phyloP scores from a whole-genome alignment of 495 filamentous ascomycete genomes.

The Penicillium paradoxum region DNA sequence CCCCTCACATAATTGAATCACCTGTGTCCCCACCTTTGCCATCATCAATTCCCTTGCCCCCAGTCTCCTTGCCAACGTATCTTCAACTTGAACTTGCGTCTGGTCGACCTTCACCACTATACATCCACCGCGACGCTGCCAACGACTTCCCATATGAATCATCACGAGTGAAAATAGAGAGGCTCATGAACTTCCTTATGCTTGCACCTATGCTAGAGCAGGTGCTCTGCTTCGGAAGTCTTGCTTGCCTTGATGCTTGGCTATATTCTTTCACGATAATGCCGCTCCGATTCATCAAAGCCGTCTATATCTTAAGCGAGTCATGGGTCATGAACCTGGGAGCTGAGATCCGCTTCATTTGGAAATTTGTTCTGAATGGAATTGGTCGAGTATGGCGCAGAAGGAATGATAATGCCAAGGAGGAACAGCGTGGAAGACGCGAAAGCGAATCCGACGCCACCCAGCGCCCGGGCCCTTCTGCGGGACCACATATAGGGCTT shows the following conservation, averaged over 20 bases:
- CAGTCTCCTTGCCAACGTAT: conserved; percentile 81
- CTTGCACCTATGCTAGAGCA: conserved; percentile 81
- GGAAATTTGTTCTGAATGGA: conserved; percentile 68
- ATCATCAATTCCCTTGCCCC: conserved; percentile 70
- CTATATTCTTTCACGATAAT: conserved; percentile 93
- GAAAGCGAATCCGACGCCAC: conserved; percentile 26
- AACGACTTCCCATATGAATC: conserved; percentile 89
- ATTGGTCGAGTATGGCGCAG: conserved; percentile 72
- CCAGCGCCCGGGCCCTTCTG: conserved; percentile 13
- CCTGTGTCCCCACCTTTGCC: conserved; percentile 62
- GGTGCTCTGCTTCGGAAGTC: conserved; percentile 76
- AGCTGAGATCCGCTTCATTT: conserved; percentile 62
- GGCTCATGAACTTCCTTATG: conserved; percentile 82
- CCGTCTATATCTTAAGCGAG: conserved; percentile 64
- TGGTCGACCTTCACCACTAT: conserved; percentile 75
- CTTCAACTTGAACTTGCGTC: conserved; percentile 84
- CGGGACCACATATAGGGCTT: not conserved
- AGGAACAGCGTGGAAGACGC: conserved; percentile 12
- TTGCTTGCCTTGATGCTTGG: conserved; percentile 96
- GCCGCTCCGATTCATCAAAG: conserved; percentile 83
- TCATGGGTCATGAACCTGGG: conserved; percentile 65
- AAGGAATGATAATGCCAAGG: conserved; percentile 34
- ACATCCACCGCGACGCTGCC: conserved; percentile 70
- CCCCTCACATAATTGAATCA: conserved; percentile 30
- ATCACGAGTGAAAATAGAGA: conserved; percentile 89